A percentile compares a stretch with the other conserved stretches of the same genome.
Conservation (phyloP, 176 grass and related monocot species). For the Echinochloa phyllopogon region DNA sequence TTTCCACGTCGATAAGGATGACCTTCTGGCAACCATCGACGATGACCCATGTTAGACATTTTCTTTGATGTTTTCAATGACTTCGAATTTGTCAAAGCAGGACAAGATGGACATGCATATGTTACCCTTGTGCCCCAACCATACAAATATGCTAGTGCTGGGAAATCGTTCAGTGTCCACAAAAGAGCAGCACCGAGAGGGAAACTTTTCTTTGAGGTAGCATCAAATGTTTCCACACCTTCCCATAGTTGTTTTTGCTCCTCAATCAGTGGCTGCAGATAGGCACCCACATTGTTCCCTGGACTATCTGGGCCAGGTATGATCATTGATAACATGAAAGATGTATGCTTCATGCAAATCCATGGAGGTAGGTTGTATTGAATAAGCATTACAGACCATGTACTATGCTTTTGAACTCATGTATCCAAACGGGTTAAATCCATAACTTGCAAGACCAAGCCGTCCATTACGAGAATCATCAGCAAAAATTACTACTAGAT, state of each 20-base stretch:
- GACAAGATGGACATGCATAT: not conserved
- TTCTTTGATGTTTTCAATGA: not conserved
- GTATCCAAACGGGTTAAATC: slow-evolving; percentile 27
- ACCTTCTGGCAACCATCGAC: not conserved
- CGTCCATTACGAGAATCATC: not conserved
- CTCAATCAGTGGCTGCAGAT: not conserved
- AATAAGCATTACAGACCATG: too few relatives aligned
- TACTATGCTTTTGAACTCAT: slow-evolving; percentile 35
- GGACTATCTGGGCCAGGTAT: not conserved
- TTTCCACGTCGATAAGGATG: not conserved
- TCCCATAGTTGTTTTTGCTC: too few relatives aligned
- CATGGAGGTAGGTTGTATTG: not conserved
- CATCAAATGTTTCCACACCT: too few relatives aligned
- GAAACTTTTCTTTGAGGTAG: too few relatives aligned
- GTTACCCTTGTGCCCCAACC: not conserved
- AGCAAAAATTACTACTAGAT: too few relatives aligned
- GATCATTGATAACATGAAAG: slow-evolving; percentile 2
- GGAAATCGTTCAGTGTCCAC: too few relatives aligned
- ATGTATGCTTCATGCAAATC: slow-evolving; percentile 16
- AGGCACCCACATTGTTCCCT: not conserved
- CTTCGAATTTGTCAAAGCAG: not conserved
- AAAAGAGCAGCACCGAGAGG: too few relatives aligned
- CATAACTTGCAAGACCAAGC: slow-evolving; percentile 8
- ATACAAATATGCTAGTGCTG: slow-evolving; percentile 10
- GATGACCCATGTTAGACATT: not conserved